Percentiles rank a stretch among this genome's conserved stretches.
Evolutionary conservation across 2,329 filamentous ascomycete species (phyloP).

Genomic region (Colletotrichum camelliae): DNA sequence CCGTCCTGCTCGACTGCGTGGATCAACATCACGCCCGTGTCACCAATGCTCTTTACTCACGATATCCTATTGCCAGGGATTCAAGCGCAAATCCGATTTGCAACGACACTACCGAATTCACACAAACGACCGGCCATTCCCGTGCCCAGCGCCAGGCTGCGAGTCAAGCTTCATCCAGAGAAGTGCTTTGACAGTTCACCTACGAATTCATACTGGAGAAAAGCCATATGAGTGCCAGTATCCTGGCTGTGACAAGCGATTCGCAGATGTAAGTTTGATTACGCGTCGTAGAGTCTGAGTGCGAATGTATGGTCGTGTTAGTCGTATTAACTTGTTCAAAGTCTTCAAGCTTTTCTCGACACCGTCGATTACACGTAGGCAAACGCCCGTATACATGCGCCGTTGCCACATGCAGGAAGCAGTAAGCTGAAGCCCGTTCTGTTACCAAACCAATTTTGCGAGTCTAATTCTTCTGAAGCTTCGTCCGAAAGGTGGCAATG

Average conservation of each 20-base stretch:
- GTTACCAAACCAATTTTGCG: not conserved
- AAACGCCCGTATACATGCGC: not conserved
- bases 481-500: not conserved
- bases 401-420: not conserved
- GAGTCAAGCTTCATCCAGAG: slow-evolving; percentile 75
- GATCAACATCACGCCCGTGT: not conserved
- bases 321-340: not conserved
- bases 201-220: slow-evolving; percentile 73
- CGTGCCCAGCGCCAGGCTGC: slow-evolving; percentile 64
- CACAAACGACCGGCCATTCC: slow-evolving; percentile 73
- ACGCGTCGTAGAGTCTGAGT: not conserved
- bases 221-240: slow-evolving; percentile 74
- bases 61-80: slow-evolving; percentile 54
- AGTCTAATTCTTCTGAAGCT: not conserved
- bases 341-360: not conserved
- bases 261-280: slow-evolving; percentile 64
- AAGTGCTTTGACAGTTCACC: slow-evolving; percentile 73
- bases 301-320: not conserved
- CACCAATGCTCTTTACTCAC: slow-evolving; percentile 5
- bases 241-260: slow-evolving; percentile 69
- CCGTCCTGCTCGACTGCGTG: not conserved
- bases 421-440: not conserved
- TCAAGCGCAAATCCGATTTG: slow-evolving; percentile 75
- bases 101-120: slow-evolving; percentile 75
- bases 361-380: not conserved